Percentiles rank a stretch among this genome's conserved stretches.
phyloP scores from a whole-genome alignment of 306 rosid species.

The Dalbergia cochinchinensis region DNA sequence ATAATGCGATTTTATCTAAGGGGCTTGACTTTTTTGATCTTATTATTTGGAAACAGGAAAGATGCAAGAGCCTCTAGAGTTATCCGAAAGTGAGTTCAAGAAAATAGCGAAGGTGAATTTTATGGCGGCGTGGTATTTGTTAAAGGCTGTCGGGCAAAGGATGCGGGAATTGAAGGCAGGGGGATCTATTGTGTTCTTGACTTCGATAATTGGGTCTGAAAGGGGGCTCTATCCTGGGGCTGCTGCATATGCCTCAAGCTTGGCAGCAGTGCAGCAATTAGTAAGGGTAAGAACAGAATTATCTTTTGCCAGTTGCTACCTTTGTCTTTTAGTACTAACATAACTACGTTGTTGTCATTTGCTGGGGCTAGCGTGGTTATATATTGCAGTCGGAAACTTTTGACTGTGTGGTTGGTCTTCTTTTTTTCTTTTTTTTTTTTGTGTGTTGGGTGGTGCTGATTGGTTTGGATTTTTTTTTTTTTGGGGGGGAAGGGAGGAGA shows the following conservation, averaged over 20 bases:
- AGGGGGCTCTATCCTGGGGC: slow-evolving; percentile 85
- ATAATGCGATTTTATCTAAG: not conserved
- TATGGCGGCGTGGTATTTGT: slow-evolving; percentile 79
- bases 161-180: slow-evolving; percentile 73
- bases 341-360: not conserved
- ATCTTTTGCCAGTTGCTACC: not conserved
- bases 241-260: slow-evolving; percentile 71
- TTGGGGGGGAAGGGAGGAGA: too few relatives aligned
- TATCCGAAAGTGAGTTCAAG: slow-evolving; percentile 65
- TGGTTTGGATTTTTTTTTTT: too few relatives aligned
- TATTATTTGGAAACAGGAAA: slow-evolving; percentile 64
- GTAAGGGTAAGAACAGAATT: slow-evolving; percentile 63
- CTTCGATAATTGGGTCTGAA: slow-evolving; percentile 72
- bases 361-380: not conserved
- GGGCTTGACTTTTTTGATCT: not conserved
- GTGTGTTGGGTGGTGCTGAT: too few relatives aligned
- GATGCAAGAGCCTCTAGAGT: slow-evolving; percentile 65
- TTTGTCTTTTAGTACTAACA: not conserved
- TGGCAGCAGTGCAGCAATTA: slow-evolving; percentile 80
- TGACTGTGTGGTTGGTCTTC: too few relatives aligned
- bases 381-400: not conserved
- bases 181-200: slow-evolving; percentile 79
- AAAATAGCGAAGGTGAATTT: slow-evolving; percentile 73
- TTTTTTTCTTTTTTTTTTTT: too few relatives aligned
- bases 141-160: slow-evolving; percentile 76